Conservation (phyloP, 2,329 filamentous ascomycete genomes). For the Aspergillus amoenus region DNA sequence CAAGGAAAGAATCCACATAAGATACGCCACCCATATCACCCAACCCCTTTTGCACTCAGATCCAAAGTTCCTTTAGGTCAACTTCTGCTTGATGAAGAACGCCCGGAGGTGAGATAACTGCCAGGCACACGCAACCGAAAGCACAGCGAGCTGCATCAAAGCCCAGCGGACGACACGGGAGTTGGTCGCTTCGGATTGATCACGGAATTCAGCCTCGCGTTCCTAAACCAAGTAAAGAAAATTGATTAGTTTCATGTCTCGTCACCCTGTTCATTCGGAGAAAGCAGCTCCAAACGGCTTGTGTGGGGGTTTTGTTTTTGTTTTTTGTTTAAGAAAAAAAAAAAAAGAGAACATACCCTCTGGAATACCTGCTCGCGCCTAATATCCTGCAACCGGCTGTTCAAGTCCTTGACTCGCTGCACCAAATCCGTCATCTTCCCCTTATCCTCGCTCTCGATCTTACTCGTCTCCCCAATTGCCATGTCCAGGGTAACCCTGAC, state of each 20-base stretch:
- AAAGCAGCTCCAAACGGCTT: not conserved
- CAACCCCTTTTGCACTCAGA: not conserved
- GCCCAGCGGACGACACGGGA: conserved; percentile 91
- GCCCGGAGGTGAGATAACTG: conserved; percentile 91
- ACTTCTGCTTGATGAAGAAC: conserved; percentile 99
- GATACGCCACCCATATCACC: not conserved
- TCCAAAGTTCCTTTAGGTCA: conserved; percentile 63
- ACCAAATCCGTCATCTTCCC: conserved; percentile 87
- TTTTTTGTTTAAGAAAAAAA: no score
- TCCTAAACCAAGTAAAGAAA: conserved; percentile 58
- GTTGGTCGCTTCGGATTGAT: conserved; percentile 94
- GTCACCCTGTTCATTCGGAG: no score
- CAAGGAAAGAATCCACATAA: not conserved
- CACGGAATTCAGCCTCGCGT: conserved; percentile 95
- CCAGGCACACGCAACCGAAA: conserved; percentile 91
- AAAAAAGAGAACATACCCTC: conserved; percentile 57
- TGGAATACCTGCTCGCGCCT: conserved; percentile 95
- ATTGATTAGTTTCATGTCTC: not conserved
- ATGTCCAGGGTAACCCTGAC: conserved; percentile 86
- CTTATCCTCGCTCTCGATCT: conserved; percentile 93
- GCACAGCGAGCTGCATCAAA: conserved; percentile 79
- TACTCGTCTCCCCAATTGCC: conserved; percentile 89
- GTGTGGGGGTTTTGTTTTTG: no score
- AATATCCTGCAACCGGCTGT: conserved; percentile 82
- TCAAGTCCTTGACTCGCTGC: conserved; percentile 84